These are phyloP conservation scores for Blastobotrys persicus DNA, from an alignment of 1,139 yeast species.

Conservation along the genomic window DNA sequence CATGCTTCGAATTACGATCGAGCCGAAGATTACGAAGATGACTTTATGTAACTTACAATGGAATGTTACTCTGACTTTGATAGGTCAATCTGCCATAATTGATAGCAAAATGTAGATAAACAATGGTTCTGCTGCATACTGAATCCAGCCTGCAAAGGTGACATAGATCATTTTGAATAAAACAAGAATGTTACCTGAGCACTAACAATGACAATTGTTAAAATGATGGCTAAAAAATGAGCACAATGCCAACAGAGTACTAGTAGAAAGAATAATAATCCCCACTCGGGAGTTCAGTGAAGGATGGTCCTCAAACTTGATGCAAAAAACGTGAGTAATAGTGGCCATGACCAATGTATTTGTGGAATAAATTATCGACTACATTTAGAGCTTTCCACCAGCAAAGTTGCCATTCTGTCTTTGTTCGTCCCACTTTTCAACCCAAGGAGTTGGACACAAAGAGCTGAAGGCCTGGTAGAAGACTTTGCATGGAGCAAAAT, in stretches of 20 bases:
- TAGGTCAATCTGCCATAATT: too few relatives aligned
- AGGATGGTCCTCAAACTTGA: not conserved
- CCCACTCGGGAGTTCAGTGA: too few relatives aligned
- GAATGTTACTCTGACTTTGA: too few relatives aligned
- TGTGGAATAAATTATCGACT: not conserved
- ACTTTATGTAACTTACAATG: constrained; percentile 50
- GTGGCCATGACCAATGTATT: not conserved
- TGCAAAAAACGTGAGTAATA: constrained; percentile 8
- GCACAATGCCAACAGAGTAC: too few relatives aligned
- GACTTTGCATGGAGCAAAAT: constrained; percentile 94
- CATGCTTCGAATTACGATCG: constrained; percentile 53
- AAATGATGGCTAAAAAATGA: too few relatives aligned
- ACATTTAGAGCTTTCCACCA: constrained; percentile 46
- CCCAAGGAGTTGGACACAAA: constrained; percentile 91
- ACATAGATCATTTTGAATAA: too few relatives aligned
- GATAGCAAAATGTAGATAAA: too few relatives aligned
- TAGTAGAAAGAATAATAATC: too few relatives aligned
- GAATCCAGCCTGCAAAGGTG: too few relatives aligned
- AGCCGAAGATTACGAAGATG: constrained; percentile 65
- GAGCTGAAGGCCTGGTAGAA: constrained; percentile 89
- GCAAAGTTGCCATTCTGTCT: constrained; percentile 73
- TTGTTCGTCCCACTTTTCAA: constrained; percentile 95
- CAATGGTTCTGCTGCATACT: too few relatives aligned
- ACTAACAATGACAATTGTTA: too few relatives aligned
- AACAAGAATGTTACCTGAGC: too few relatives aligned